These are phyloP conservation scores for Phoma sp. DNA, from an alignment of 2,329 filamentous ascomycete genomes.

Conservation along the genomic window DNA sequence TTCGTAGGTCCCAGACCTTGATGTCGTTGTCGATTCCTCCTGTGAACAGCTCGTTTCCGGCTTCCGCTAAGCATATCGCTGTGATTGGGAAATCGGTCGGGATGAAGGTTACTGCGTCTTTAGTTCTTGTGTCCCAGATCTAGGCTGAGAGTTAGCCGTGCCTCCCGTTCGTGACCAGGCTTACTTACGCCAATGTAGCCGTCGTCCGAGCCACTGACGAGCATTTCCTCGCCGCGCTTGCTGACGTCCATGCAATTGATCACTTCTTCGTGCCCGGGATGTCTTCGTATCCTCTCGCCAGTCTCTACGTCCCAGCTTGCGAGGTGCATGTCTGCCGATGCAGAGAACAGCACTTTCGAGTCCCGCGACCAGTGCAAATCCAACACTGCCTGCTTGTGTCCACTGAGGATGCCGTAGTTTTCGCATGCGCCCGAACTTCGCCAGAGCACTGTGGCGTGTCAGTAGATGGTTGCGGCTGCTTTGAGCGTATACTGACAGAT, in stretches of 20 bases:
- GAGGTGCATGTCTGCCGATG: constrained; percentile 90
- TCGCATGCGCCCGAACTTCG: constrained; percentile 90
- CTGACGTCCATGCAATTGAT: constrained; percentile 91
- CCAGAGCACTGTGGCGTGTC: constrained; percentile 76
- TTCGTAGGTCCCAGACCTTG: constrained; percentile 94
- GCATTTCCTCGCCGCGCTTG: constrained; percentile 85
- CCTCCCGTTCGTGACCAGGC: not conserved
- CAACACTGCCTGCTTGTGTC: constrained; percentile 88
- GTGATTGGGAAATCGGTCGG: constrained; percentile 93
- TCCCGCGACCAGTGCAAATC: constrained; percentile 98
- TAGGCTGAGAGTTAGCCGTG: constrained; percentile 34
- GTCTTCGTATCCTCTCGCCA: constrained; percentile 88
- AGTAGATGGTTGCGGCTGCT: constrained; percentile 23
- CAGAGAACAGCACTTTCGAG: constrained; percentile 87
- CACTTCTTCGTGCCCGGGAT: constrained; percentile 93
- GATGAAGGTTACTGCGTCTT: constrained; percentile 85
- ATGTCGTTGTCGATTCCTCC: constrained; percentile 98
- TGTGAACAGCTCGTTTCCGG: constrained; percentile 93
- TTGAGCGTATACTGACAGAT: constrained; percentile 68
- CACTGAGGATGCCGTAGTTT: constrained; percentile 88
- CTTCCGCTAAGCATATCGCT: constrained; percentile 87
- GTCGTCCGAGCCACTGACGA: constrained; percentile 93
- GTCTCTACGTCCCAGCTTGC: constrained; percentile 96
- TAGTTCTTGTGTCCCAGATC: constrained; percentile 94
- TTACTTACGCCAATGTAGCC: constrained; percentile 75